These are phyloP conservation scores for Alternaria alternata DNA, from an alignment of 2,329 filamentous ascomycete genomes.

Conservation along the genomic window DNA sequence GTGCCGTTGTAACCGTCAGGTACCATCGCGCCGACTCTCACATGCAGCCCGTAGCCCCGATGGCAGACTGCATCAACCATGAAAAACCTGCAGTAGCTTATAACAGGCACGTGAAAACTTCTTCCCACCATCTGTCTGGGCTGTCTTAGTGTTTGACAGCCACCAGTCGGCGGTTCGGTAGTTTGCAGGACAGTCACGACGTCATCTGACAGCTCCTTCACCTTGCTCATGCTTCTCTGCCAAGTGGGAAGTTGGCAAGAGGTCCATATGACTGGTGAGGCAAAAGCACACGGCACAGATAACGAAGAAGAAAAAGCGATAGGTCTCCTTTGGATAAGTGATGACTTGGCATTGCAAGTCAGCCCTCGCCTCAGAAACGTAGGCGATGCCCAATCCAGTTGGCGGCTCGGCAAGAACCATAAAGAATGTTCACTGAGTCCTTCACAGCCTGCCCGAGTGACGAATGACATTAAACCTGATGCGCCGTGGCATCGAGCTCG, in stretches of 20 bases:
- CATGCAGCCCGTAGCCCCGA: constrained; percentile 4
- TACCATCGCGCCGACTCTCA: constrained; percentile 1
- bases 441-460: neutral
- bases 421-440: neutral
- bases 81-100: constrained; percentile 13
- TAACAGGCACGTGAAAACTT: constrained; percentile 9
- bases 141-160: constrained; percentile 2
- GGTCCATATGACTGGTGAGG: neutral
- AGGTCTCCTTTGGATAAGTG: neutral
- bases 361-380: neutral
- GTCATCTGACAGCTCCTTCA: constrained; percentile 7
- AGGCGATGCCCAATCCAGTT: constrained; percentile 5
- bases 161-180: constrained; percentile 7
- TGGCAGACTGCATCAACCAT: neutral
- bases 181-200: neutral
- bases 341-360: neutral
- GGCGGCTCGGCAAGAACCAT: constrained; percentile 5
- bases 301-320: constrained; percentile 2
- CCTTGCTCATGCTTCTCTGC: constrained; percentile 1
- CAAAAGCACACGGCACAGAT: neutral
- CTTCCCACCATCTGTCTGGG: constrained; percentile 6
- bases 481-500: neutral
- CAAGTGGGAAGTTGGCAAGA: neutral
- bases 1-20: constrained; percentile 10
- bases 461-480: neutral